Conservation (phyloP, 352 stramenopile species). For the Pythium aphanidermatum region DNA sequence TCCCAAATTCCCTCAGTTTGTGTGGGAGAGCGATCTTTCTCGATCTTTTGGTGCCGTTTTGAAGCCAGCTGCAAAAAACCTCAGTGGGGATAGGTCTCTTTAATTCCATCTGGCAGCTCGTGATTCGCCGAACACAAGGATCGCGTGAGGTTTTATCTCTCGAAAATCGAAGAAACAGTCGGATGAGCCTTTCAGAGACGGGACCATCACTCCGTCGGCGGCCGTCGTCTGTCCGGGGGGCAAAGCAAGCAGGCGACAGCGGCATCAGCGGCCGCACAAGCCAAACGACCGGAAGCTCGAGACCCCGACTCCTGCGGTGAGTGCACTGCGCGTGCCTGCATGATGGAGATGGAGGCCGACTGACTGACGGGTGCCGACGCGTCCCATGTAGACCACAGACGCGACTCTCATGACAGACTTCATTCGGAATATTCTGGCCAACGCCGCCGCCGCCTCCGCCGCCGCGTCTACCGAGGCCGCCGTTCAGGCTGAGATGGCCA, state of each 20-base stretch:
- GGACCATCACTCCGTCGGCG: neutral
- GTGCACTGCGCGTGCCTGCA: neutral
- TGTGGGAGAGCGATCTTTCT: constrained; percentile 22
- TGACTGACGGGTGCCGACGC: constrained; percentile 14
- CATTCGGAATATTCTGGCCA: constrained; percentile 67
- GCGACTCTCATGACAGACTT: constrained; percentile 60
- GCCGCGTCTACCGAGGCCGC: neutral
- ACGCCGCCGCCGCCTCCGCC: constrained; percentile 11
- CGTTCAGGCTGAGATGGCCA: constrained; percentile 14
- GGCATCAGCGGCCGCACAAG: no score
- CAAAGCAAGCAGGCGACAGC: no score
- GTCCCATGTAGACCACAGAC: constrained; percentile 10
- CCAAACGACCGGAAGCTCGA: constrained; percentile 17
- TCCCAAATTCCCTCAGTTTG: no score
- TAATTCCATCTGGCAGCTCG: constrained; percentile 6
- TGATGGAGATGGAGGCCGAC: neutral
- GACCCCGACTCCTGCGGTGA: neutral
- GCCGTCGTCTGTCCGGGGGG: no score
- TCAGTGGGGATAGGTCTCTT: constrained; percentile 11
- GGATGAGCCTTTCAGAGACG: constrained; percentile 9
- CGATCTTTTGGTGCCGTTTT: constrained; percentile 14
- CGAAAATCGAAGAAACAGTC: constrained; percentile 20
- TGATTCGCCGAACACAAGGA: constrained; percentile 11
- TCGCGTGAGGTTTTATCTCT: constrained; percentile 15
- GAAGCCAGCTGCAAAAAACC: constrained; percentile 12